Evolutionary conservation across 1,284 basidiomycete genomes (phyloP).

Genomic region (Ganoderma lingzhi): DNA sequence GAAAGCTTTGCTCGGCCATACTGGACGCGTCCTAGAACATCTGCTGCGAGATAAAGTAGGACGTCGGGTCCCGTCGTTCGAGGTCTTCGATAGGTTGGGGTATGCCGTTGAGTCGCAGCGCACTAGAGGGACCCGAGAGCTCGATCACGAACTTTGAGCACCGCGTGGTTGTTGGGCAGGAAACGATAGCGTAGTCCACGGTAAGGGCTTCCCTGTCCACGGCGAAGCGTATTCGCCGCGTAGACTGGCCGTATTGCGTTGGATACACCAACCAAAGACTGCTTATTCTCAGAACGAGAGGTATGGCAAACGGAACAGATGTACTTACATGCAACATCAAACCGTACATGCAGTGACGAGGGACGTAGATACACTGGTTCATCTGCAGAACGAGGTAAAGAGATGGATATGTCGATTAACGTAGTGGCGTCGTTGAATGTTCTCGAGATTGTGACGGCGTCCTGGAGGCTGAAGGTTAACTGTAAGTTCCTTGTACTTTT

Average conservation of each 20-base stretch:
- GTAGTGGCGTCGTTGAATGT: conserved; percentile 84
- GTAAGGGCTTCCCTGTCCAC: conserved; percentile 83
- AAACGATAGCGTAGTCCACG: conserved; percentile 89
- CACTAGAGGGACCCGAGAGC: conserved; percentile 78
- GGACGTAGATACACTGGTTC: conserved; percentile 96
- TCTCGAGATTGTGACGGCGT: conserved; percentile 91
- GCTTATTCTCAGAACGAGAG: conserved; percentile 18
- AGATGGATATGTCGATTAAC: conserved; percentile 93
- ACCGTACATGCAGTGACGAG: conserved; percentile 94
- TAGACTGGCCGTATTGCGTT: conserved; percentile 59
- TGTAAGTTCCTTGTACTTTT: background rate
- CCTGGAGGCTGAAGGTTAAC: conserved; percentile 72
- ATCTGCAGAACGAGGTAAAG: conserved; percentile 89
- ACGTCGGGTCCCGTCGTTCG: conserved; percentile 71
- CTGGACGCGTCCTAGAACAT: conserved; percentile 79
- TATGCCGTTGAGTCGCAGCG: conserved; percentile 87
- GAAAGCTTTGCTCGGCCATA: conserved; percentile 71
- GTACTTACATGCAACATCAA: conserved; percentile 79
- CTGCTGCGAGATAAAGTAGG: conserved; percentile 58
- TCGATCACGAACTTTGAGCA: conserved; percentile 89
- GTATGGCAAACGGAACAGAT: background rate
- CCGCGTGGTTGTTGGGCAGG: conserved; percentile 77
- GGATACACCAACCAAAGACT: conserved; percentile 96
- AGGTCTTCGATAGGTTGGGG: conserved; percentile 71
- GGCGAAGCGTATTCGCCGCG: conserved; percentile 74